Conservation (phyloP, 768 basidiomycete species). For the Fibroporia radiculosa region DNA sequence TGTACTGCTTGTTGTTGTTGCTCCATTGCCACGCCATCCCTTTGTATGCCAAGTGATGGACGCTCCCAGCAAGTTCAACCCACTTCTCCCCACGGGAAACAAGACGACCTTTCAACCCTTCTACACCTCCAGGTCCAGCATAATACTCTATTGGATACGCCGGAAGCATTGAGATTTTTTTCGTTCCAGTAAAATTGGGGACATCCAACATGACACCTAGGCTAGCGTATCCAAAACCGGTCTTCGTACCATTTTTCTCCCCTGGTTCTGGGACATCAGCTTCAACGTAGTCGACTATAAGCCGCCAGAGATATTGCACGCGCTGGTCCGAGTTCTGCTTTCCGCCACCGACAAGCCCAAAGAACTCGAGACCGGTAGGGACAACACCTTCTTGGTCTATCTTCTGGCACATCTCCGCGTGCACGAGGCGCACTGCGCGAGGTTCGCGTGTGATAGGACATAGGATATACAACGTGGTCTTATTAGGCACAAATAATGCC, state of each 20-base stretch:
- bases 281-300: slow-evolving; percentile 51
- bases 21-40: slow-evolving; percentile 39
- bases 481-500: slow-evolving; percentile 46
- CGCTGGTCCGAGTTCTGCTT: slow-evolving; percentile 16
- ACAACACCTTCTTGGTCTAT: slow-evolving; percentile 10
- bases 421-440: slow-evolving; percentile 42
- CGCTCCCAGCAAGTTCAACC: slow-evolving; percentile 38
- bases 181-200: slow-evolving; percentile 38
- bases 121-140: slow-evolving; percentile 27
- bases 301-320: slow-evolving; percentile 32
- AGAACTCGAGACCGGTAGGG: slow-evolving; percentile 15
- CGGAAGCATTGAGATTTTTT: slow-evolving; percentile 41
- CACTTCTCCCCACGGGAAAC: slow-evolving; percentile 49
- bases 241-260: background rate
- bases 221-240: slow-evolving; percentile 17
- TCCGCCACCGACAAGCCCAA: slow-evolving; percentile 12
- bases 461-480: slow-evolving; percentile 40
- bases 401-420: slow-evolving; percentile 28
- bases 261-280: slow-evolving; percentile 18
- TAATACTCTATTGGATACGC: slow-evolving; percentile 49
- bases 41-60: slow-evolving; percentile 49
- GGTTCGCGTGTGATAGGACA: slow-evolving; percentile 50
- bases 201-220: slow-evolving; percentile 28
- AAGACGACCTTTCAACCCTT: slow-evolving; percentile 32
- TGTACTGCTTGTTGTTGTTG: slow-evolving; percentile 19